phyloP scores from a whole-genome alignment of 2,329 filamentous ascomycete genomes.

The Juglanconis sp. region DNA sequence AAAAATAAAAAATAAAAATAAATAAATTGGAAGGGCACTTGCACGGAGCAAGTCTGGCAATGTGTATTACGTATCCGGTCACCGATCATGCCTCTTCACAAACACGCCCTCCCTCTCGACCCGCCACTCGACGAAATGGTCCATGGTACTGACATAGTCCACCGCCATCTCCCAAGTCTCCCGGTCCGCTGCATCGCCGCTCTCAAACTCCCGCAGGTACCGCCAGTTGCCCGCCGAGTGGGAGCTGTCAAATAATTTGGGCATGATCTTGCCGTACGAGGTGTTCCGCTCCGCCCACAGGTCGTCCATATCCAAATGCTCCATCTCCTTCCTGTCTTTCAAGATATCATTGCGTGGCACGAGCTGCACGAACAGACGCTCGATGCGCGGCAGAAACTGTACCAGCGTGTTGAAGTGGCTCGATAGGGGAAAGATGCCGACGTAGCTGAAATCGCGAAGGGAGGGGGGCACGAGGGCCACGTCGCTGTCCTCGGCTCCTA shows the following conservation, averaged over 20 bases:
- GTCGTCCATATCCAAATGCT: conserved; percentile 38
- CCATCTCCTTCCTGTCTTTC: conserved; percentile 34
- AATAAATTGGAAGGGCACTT: neutral
- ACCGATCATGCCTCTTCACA: conserved; percentile 17
- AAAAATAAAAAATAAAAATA: too few species aligned
- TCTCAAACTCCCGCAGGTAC: conserved; percentile 46
- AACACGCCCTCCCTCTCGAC: conserved; percentile 45
- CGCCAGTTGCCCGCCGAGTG: conserved; percentile 33
- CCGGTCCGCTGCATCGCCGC: conserved; percentile 43
- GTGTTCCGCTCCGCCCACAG: conserved; percentile 54
- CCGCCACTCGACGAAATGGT: conserved; percentile 35
- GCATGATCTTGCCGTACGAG: conserved; percentile 45
- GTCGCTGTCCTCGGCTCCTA: conserved; percentile 41
- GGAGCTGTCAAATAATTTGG: conserved; percentile 32
- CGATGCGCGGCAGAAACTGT: conserved; percentile 45
- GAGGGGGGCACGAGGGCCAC: conserved; percentile 35
- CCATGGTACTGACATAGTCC: conserved; percentile 35
- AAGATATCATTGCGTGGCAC: conserved; percentile 34
- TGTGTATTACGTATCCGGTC: too few species aligned
- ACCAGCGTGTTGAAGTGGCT: conserved; percentile 55
- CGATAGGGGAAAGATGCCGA: conserved; percentile 65
- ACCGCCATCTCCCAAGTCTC: conserved; percentile 46
- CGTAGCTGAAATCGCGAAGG: conserved; percentile 53
- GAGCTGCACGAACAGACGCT: conserved; percentile 53
- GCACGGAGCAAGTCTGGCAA: too few species aligned